A percentile compares a stretch with the other conserved stretches of the same genome.
Evolutionary conservation across 2,329 filamentous ascomycete genomes (phyloP).

Genomic region (Alternaria arborescens): DNA sequence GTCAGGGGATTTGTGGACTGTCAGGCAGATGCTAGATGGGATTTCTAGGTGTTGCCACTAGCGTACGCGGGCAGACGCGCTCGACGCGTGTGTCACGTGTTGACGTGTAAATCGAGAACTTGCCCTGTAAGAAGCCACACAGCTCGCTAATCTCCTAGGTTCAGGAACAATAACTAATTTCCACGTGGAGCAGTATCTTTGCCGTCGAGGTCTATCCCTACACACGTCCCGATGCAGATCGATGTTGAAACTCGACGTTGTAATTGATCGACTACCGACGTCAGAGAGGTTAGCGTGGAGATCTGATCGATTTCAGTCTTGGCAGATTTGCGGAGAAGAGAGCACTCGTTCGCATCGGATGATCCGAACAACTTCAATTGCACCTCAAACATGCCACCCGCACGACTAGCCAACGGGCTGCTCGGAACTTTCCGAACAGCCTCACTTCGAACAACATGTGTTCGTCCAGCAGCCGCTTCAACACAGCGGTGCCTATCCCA

Average conservation of each 20-base stretch:
- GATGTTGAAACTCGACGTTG: background rate
- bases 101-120: background rate
- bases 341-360: slow-evolving; percentile 27
- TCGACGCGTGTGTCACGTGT: slow-evolving; percentile 29
- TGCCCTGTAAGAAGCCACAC: background rate
- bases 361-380: slow-evolving; percentile 17
- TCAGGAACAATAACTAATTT: background rate
- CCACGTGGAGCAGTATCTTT: background rate
- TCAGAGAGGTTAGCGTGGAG: slow-evolving; percentile 5
- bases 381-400: slow-evolving; percentile 37
- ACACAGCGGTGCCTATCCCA: slow-evolving; percentile 42
- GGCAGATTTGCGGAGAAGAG: slow-evolving; percentile 28
- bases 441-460: slow-evolving; percentile 8
- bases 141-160: background rate
- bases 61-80: slow-evolving; percentile 18
- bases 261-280: slow-evolving; percentile 6
- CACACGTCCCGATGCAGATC: background rate
- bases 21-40: background rate
- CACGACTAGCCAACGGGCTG: slow-evolving; percentile 34
- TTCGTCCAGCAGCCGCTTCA: slow-evolving; percentile 22
- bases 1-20: background rate
- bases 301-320: slow-evolving; percentile 30
- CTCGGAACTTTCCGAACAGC: slow-evolving; percentile 36
- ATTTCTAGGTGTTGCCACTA: slow-evolving; percentile 22
- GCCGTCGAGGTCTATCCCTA: background rate